Conservation (phyloP, 257 asterid genomes). For the Verbena officinalis region DNA sequence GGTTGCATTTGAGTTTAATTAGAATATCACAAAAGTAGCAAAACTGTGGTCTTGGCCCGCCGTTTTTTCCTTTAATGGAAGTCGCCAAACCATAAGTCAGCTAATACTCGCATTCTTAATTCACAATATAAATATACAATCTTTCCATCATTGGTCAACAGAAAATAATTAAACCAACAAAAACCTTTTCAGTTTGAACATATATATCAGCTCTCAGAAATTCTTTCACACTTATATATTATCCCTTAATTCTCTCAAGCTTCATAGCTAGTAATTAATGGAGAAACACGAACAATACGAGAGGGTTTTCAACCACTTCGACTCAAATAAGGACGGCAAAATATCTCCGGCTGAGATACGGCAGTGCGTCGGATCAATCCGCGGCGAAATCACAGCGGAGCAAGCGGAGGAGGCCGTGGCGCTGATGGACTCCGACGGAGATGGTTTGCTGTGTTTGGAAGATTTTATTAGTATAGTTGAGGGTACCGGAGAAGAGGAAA, state of each 20-base stretch:
- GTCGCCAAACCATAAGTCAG: no score
- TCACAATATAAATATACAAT: no score
- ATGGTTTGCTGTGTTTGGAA: constrained; percentile 57
- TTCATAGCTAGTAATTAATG: constrained; percentile 18
- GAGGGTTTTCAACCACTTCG: constrained; percentile 45
- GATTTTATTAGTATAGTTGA: constrained; percentile 59
- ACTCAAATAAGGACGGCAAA: constrained; percentile 46
- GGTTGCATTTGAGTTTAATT: no score
- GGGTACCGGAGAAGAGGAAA: constrained; percentile 60
- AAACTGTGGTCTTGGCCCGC: no score
- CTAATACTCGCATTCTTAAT: no score
- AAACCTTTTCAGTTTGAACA: no score
- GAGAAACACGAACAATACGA: constrained; percentile 40
- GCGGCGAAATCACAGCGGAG: constrained; percentile 40
- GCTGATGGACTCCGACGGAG: constrained; percentile 48
- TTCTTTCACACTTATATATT: background rate
- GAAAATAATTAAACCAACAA: no score
- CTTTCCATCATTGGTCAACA: no score
- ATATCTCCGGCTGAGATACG: constrained; percentile 46
- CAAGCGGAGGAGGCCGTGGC: constrained; percentile 50
- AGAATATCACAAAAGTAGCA: no score
- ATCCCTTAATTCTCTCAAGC: background rate
- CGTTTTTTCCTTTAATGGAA: no score
- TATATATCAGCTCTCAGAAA: no score
- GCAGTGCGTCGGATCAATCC: constrained; percentile 37